These are phyloP conservation scores for Calonectria montana DNA, from an alignment of 2,329 filamentous ascomycete species.

Conservation along the genomic window DNA sequence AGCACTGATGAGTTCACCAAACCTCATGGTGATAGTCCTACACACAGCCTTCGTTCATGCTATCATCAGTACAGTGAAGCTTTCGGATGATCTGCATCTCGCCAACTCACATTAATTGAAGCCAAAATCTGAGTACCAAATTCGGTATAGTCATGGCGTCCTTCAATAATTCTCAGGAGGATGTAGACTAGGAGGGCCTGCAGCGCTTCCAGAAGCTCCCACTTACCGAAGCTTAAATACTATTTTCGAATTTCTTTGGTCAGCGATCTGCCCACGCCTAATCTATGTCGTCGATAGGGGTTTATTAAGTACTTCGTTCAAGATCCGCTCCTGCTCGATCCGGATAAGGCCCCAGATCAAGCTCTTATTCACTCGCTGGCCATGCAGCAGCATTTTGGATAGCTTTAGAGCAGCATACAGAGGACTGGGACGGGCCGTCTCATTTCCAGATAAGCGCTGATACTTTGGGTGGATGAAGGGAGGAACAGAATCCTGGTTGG, in stretches of 20 bases:
- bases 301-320: not conserved
- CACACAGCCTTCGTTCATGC: not conserved
- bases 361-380: not conserved
- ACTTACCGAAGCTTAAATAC: not conserved
- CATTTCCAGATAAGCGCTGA: not conserved
- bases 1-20: not conserved
- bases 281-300: not conserved
- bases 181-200: not conserved
- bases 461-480: not conserved
- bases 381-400: not conserved
- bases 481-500: not conserved
- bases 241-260: not conserved
- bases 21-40: not conserved
- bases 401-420: not conserved
- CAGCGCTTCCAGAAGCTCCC: not conserved
- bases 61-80: not conserved
- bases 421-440: not conserved
- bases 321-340: not conserved
- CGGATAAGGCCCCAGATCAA: not conserved
- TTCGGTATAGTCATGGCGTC: not conserved
- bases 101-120: not conserved
- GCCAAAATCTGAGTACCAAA: not conserved
- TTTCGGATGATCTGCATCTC: not conserved
- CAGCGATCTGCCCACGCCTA: not conserved
- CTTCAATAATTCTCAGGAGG: not conserved